A percentile compares a stretch with the other conserved stretches of the same genome.
Evolutionary conservation across 2,329 filamentous ascomycete genomes (phyloP).

Genomic region (Pestalotiopsis sp.): DNA sequence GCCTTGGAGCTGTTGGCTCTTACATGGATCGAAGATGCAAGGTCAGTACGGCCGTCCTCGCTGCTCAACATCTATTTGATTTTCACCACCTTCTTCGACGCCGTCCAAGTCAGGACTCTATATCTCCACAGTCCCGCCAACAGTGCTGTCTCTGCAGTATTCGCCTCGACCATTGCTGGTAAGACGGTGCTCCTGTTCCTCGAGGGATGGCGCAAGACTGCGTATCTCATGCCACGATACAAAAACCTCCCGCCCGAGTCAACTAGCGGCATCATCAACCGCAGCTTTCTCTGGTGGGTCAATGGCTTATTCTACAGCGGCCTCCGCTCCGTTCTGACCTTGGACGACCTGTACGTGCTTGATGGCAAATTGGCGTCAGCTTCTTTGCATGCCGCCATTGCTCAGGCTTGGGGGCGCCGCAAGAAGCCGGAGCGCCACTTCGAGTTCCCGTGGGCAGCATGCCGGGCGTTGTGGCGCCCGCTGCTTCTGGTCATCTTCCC

Average conservation of each 20-base stretch:
- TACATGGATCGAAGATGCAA: conserved; percentile 21
- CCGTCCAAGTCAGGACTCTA: conserved; percentile 42
- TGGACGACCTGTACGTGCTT: conserved; percentile 35
- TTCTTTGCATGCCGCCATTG: conserved; percentile 16
- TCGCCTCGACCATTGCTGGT: not conserved
- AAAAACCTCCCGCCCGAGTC: conserved; percentile 36
- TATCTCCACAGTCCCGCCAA: conserved; percentile 33
- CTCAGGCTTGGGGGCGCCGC: conserved; percentile 11
- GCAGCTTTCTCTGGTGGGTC: conserved; percentile 36
- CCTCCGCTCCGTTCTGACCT: conserved; percentile 32
- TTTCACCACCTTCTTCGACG: conserved; percentile 44
- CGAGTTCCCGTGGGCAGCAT: conserved; percentile 22
- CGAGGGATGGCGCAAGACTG: conserved; percentile 16
- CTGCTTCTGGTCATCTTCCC: conserved; percentile 35
- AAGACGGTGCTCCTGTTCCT: not conserved
- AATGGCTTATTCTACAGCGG: conserved; percentile 35
- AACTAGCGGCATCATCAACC: conserved; percentile 33
- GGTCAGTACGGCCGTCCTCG: conserved; percentile 40
- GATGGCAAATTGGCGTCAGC: conserved; percentile 28
- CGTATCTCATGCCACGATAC: conserved; percentile 14
- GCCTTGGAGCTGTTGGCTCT: not conserved
- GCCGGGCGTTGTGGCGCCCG: conserved; percentile 33
- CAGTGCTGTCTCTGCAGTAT: not conserved
- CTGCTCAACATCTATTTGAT: conserved; percentile 43
- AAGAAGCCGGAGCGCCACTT: conserved; percentile 21